Conservation (phyloP, 2,329 filamentous ascomycete species). For the Alternaria tenuissima region DNA sequence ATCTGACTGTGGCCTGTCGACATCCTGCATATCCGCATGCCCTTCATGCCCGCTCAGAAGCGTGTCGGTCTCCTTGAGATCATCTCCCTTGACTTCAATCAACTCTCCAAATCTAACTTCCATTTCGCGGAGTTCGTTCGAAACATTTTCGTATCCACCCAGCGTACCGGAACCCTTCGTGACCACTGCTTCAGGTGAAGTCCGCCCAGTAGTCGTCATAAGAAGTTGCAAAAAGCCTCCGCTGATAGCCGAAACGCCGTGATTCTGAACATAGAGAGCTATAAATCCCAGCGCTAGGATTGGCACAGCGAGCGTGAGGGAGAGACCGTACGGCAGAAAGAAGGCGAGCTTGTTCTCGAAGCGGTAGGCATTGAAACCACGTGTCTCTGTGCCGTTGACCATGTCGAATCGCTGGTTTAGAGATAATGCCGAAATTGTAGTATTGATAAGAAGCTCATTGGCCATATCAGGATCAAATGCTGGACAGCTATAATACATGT, state of each 20-base stretch:
- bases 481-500: too few species aligned
- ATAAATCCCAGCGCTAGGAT: fast-evolving
- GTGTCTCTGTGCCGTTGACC: background rate
- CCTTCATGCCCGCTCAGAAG: fast-evolving
- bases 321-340: background rate
- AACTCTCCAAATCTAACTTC: background rate
- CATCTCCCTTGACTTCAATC: too few species aligned
- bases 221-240: background rate
- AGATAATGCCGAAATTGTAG: background rate
- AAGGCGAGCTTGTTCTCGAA: background rate
- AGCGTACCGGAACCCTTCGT: background rate
- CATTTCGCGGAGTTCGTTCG: background rate
- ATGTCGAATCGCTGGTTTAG: background rate
- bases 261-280: background rate
- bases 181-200: background rate
- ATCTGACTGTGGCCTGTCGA: too few species aligned
- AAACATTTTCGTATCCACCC: background rate
- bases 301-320: fast-evolving
- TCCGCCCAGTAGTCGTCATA: background rate
- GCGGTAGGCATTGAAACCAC: background rate
- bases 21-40: fast-evolving
- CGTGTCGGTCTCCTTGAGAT: too few species aligned
- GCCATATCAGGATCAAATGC: too few species aligned
- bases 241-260: background rate
- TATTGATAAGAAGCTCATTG: background rate